Evolutionary conservation across 441 rosid genomes (phyloP), one percentile per base, ranked within the genome.

Genomic region (Populus tomentosa): DNA sequence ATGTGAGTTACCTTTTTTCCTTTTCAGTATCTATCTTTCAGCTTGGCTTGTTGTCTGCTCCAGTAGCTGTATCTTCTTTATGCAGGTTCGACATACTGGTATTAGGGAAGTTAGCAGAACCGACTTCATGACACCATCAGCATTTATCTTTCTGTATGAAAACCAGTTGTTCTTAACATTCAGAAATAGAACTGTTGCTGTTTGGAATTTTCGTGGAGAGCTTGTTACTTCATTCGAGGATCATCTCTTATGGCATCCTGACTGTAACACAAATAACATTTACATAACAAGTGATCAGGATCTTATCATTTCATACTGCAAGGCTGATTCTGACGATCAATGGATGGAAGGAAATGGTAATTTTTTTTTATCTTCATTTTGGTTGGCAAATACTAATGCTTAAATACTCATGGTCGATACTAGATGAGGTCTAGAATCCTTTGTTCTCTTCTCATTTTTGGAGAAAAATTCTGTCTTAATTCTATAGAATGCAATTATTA

Each of bases 281-380:
- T 30, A 30, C 32, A 30, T 30, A 30, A 30, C 32, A 92, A 92
- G 95, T 2, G 95, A 92, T 81, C 97, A 92, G 87, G 97, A 95
- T 85, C 91, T 95, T 74, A 95, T 95, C 72, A 94, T 95, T 77
- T 95, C 99, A 59, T 94, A 94, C 85, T 94, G 98, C 93, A 94
- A 94, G 85, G 97, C 95, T 68, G 94, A 92, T 77, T 80, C 92
- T 69, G 93, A 90, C 7, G 97, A 88, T 67, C 92, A 85, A 33
- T 92, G 89, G 88, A 79, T 87, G 40, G 94, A 91, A 84, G 97
- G 94, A 82, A 89, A 77, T 77, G 94, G 99, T 95, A 87, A 87
- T 26, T 16, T 76, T 69, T 32, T 78, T 30, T 30, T 30, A 73
- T 65, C 28, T 21, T 50, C 72, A 65, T 81, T 72, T 80, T 26